Evolutionary conservation across 257 asterid genomes (phyloP), one percentile per base, ranked within the genome.

Genomic region (Jasminum sambac): DNA sequence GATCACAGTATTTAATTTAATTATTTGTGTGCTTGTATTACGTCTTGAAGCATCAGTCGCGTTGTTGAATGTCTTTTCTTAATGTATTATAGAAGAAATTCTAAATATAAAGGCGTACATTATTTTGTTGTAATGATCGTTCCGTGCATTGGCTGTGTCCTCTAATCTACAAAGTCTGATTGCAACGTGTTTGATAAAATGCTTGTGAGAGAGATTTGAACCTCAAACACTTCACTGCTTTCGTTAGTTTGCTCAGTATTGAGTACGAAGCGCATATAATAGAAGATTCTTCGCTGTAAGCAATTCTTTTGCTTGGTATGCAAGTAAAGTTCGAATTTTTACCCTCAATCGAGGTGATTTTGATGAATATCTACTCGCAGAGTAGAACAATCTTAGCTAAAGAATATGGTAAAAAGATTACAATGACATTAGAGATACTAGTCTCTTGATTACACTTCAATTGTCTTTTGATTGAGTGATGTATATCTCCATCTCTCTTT

Each of bases 401-500:
- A 40, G 9, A 6, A 40, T 40, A 40, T 1, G 9, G 9, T 40
- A 11, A 55, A 23, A 55, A 19, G 16, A 23, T 55, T 55, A 55
- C 62, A 55, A 9, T 19, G 62, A 55, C 7, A 10, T 55, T 52
- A 50, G 16, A 52, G 61, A 17, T 19, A 21, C 36, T 55, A 50
- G 25, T 50, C 59, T 30, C 17, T 6, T 48, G 50, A 66, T 77
- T 66, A 90, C 78, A 90, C 87, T 86, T 94, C 96, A 10, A 88
- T 69, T 4, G 90, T 91, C 76, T 85, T 87, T 43, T 91, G 95
- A 82, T 90, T 84, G 72, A 91, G 85, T 17, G 97, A 88, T 2
- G 95, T 87, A 67, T 94, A 93, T 68, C 98, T 87, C 98, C 98
- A 93, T 10, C 91, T 80, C 81, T 94, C 97, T 86, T 91, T 94